phyloP scores from a whole-genome alignment of 2,329 filamentous ascomycete species.

The Fusarium caatingaense region DNA sequence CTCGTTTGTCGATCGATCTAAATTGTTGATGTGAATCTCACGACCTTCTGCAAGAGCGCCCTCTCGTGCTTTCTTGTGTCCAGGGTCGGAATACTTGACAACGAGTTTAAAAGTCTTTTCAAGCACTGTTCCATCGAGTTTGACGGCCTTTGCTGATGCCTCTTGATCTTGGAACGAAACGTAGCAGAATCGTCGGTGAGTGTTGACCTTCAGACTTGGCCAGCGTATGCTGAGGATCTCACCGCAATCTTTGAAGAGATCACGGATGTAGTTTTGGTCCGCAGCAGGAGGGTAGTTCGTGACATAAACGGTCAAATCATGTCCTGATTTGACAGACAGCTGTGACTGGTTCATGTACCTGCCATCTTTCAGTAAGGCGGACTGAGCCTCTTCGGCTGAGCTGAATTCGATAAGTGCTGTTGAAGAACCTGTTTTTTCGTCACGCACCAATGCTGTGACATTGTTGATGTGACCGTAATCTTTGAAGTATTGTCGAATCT shows the following conservation, averaged over 20 bases:
- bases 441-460: slow-evolving; percentile 72
- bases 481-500: slow-evolving; percentile 88
- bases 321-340: slow-evolving; percentile 79
- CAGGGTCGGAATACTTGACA: slow-evolving; percentile 87
- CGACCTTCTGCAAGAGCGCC: slow-evolving; percentile 88
- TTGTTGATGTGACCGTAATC: slow-evolving; percentile 88
- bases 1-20: slow-evolving; percentile 72
- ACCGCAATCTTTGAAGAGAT: slow-evolving; percentile 79
- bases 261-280: slow-evolving; percentile 75
- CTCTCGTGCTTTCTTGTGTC: slow-evolving; percentile 79
- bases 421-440: slow-evolving; percentile 68
- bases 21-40: slow-evolving; percentile 81
- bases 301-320: slow-evolving; percentile 85
- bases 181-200: slow-evolving; percentile 93
- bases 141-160: slow-evolving; percentile 77
- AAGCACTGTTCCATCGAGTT: slow-evolving; percentile 76
- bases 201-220: slow-evolving; percentile 90
- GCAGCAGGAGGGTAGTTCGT: slow-evolving; percentile 87
- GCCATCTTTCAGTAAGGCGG: slow-evolving; percentile 82
- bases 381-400: slow-evolving; percentile 80
- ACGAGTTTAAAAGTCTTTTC: slow-evolving; percentile 76
- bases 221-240: slow-evolving; percentile 88
- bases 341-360: slow-evolving; percentile 80
- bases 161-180: slow-evolving; percentile 81
- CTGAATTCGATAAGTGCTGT: slow-evolving; percentile 89